These are phyloP conservation scores for Candida insectorum DNA, from an alignment of 805 yeast genomes.

Conservation along the genomic window DNA sequence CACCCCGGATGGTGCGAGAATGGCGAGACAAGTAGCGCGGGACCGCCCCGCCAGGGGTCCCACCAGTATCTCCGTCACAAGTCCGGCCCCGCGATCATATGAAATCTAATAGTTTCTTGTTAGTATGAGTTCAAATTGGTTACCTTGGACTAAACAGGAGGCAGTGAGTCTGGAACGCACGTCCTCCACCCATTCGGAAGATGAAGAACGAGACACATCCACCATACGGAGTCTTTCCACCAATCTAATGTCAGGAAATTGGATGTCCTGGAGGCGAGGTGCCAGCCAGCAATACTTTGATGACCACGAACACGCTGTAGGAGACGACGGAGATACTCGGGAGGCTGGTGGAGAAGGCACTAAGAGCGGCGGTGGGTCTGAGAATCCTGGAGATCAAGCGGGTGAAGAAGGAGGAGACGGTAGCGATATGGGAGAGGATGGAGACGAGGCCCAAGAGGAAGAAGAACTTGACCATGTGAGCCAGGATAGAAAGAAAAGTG, in stretches of 20 bases:
- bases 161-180: no score
- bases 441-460: slow-evolving; percentile 14
- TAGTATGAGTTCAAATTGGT: slow-evolving; percentile 7
- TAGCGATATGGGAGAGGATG: slow-evolving; percentile 19
- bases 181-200: no score
- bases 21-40: no score
- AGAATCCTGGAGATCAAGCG: slow-evolving; percentile 16
- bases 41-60: no score
- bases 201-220: no score
- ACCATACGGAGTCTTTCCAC: slow-evolving; percentile 10
- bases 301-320: slow-evolving; percentile 13
- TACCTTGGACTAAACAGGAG: no score
- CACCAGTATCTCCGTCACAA: no score
- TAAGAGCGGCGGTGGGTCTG: slow-evolving; percentile 16
- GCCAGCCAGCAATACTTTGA: slow-evolving; percentile 6
- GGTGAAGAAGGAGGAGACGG: not conserved
- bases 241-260: slow-evolving; percentile 9
- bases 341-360: slow-evolving; percentile 14
- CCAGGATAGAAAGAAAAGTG: slow-evolving; percentile 19
- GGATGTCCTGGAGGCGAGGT: slow-evolving; percentile 11
- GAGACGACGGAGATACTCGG: slow-evolving; percentile 9
- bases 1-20: no score
- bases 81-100: no score
- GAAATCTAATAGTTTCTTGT: no score
- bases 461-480: slow-evolving; percentile 28